Evolutionary conservation across 2,329 filamentous ascomycete species (phyloP).

Genomic region (Balansia obtecta): DNA sequence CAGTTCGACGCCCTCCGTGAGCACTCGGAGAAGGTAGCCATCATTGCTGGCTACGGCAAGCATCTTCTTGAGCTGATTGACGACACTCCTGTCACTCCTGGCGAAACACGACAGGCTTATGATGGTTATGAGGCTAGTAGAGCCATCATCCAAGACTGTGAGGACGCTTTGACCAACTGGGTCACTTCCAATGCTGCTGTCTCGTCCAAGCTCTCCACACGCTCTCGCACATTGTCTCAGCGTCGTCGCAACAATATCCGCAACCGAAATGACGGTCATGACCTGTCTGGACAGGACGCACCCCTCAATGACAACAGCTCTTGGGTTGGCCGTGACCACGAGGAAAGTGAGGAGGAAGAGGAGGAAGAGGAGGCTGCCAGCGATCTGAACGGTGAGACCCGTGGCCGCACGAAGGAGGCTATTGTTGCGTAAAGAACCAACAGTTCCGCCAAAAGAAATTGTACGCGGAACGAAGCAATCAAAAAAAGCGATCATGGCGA

Average conservation of each 20-base stretch:
- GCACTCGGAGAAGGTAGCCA: conserved; percentile 95
- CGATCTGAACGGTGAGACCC: conserved; percentile 42
- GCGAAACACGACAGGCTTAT: conserved; percentile 89
- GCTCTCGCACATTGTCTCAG: conserved; percentile 77
- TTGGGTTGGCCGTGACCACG: conserved; percentile 65
- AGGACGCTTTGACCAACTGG: conserved; percentile 96
- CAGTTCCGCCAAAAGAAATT: neutral
- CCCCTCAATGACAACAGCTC: conserved; percentile 68
- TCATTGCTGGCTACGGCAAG: conserved; percentile 96
- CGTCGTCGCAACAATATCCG: conserved; percentile 63
- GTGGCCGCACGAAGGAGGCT: conserved; percentile 41
- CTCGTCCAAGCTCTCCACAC: conserved; percentile 72
- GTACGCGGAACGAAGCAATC: neutral
- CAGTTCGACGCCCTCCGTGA: conserved; percentile 96
- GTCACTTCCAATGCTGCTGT: conserved; percentile 83
- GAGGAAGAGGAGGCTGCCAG: conserved; percentile 44
- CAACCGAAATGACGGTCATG: conserved; percentile 57
- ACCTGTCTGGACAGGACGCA: conserved; percentile 72
- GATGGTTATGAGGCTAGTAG: conserved; percentile 98
- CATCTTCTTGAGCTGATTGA: conserved; percentile 95
- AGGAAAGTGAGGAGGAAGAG: conserved; percentile 52
- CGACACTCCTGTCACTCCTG: conserved; percentile 91
- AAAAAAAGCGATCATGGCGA: neutral
- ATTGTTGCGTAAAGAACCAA: conserved; percentile 28
- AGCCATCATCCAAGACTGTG: conserved; percentile 97